These are phyloP conservation scores for Hura crepitans DNA, from an alignment of 441 rosid species.

Conservation along the genomic window DNA sequence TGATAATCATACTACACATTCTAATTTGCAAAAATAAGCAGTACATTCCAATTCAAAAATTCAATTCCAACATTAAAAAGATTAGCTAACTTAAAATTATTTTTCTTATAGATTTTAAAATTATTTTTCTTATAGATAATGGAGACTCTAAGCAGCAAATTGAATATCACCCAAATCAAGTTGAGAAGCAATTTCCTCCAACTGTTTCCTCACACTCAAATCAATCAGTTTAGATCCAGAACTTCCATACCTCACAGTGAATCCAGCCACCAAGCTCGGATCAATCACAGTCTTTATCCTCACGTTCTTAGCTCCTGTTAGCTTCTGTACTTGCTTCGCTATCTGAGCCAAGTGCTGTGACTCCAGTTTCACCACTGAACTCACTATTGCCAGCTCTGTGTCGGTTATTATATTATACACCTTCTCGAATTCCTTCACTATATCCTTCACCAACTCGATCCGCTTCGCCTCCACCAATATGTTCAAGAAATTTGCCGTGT, in stretches of 20 bases:
- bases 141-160: slow-evolving; percentile 33
- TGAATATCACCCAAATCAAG: slow-evolving; percentile 71
- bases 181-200: slow-evolving; percentile 75
- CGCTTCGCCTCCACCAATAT: slow-evolving; percentile 60
- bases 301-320: slow-evolving; percentile 75
- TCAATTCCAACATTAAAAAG: not conserved
- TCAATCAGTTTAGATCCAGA: slow-evolving; percentile 80
- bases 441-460: slow-evolving; percentile 51
- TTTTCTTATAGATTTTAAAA: too few relatives aligned
- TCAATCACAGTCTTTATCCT: slow-evolving; percentile 75
- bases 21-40: not conserved
- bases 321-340: slow-evolving; percentile 86
- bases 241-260: slow-evolving; percentile 70
- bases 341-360: slow-evolving; percentile 75
- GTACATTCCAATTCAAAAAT: not conserved
- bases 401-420: slow-evolving; percentile 58
- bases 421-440: slow-evolving; percentile 64
- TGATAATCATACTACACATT: not conserved
- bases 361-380: slow-evolving; percentile 72
- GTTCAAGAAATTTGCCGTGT: slow-evolving; percentile 62
- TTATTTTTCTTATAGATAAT: not conserved
- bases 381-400: slow-evolving; percentile 73
- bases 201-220: slow-evolving; percentile 89
- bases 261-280: slow-evolving; percentile 77
- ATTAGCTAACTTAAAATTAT: not conserved